Evolutionary conservation across 371 early-diverging fungal species (phyloP), one percentile per base, ranked within the genome.

Genomic region (Mortierella sp.): DNA sequence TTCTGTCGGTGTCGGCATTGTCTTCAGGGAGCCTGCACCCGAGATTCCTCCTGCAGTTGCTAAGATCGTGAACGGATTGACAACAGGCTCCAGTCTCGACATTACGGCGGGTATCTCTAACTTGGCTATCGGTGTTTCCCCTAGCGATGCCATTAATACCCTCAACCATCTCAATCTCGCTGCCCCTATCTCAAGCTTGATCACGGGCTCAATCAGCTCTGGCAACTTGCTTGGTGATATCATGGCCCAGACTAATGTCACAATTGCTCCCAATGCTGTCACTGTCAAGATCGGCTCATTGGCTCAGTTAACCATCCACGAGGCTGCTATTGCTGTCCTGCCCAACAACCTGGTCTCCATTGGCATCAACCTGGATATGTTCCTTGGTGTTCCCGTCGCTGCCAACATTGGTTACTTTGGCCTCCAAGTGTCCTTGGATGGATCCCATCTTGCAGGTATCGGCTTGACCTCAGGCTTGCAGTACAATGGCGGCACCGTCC

Each of bases 361-460:
- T 14, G 60, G 57, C 9, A 58, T 74, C 58, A 64, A 64, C 46
- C 53, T 74, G 21, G 74, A 74, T 21, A 63, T 74, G 64, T 74
- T 74, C 69, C 34, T 74, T 45, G 74, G 74, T 46, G 16, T 74
- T 34, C 74, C 74, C 18, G 54, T 74, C 39, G 57, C 53, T 38
- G 74, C 69, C 61, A 68, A 74, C 64, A 74, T 74, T 50, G 74
- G 74, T 13, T 74, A 68, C 65, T 58, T 74, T 24, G 74, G 74
- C 30, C 49, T 74, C 38, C 64, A 74, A 58, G 16, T 74, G 27
- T 26, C 57, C 38, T 52, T 74, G 58, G 74, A 74, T 54, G 64
- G 56, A 16, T 24, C 64, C 27, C 63, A 64, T 46, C 68, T 74
- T 31, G 74, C 74, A 10, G 69, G 69, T 34, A 42, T 74, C 54